Evolutionary conservation across 1,284 basidiomycete genomes (phyloP).

Genomic region (Irpex sp.): DNA sequence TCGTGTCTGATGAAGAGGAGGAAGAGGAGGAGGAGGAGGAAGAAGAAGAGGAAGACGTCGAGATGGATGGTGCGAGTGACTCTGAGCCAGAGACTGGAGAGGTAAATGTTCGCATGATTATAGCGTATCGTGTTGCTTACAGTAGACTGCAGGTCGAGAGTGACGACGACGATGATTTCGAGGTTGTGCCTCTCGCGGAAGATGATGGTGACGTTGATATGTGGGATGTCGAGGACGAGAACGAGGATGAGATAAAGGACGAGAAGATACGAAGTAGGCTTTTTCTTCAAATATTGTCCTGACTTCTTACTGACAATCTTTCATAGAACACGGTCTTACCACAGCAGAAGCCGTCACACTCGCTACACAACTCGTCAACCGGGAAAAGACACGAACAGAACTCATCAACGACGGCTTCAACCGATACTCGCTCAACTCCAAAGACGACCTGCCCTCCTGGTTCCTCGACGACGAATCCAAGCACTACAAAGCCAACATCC

Average conservation of each 20-base stretch:
- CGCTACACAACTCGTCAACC: constrained; percentile 91
- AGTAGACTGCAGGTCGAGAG: not conserved
- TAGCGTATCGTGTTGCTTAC: not conserved
- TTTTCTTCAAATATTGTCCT: not conserved
- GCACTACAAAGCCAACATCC: constrained; percentile 92
- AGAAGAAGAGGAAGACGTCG: constrained; percentile 32
- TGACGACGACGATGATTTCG: constrained; percentile 56
- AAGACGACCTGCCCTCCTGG: constrained; percentile 92
- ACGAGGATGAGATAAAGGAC: constrained; percentile 75
- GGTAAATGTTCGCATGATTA: too few relatives aligned
- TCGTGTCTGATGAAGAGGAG: constrained; percentile 39
- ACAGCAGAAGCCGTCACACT: constrained; percentile 93
- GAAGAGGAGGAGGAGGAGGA: constrained; percentile 29
- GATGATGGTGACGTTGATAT: constrained; percentile 58
- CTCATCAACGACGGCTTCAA: constrained; percentile 96
- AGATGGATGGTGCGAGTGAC: constrained; percentile 16
- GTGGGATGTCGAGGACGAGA: constrained; percentile 83
- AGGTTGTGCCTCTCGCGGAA: constrained; percentile 64
- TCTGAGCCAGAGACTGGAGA: not conserved
- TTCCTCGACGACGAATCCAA: constrained; percentile 97
- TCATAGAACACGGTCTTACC: constrained; percentile 76
- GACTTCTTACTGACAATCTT: constrained; percentile 6
- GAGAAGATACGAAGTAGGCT: constrained; percentile 65
- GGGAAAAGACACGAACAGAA: constrained; percentile 84
- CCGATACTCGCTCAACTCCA: constrained; percentile 87